Percentiles rank a stretch among this genome's conserved stretches.
phyloP scores from a whole-genome alignment of 169 alveolate species.

The Cryptosporidium canis region DNA sequence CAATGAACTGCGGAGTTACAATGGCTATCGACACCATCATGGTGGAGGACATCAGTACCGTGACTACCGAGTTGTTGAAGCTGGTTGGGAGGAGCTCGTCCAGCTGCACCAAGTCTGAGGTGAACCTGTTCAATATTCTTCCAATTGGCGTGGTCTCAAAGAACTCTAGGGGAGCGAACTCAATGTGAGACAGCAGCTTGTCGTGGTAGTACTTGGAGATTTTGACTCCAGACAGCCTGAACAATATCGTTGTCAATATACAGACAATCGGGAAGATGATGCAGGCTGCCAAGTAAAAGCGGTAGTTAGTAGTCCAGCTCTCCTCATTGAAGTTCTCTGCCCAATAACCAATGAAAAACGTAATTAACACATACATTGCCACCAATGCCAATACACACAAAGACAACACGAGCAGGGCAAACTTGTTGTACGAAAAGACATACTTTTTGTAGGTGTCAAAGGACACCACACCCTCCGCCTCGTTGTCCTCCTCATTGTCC shows the following conservation, averaged over 20 bases:
- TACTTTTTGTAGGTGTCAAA: slow-evolving; percentile 27
- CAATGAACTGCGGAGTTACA: slow-evolving; percentile 56
- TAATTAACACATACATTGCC: neutral
- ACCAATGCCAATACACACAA: neutral
- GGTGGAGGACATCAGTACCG: slow-evolving; percentile 19
- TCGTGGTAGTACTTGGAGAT: slow-evolving; percentile 27
- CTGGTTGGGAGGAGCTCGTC: slow-evolving; percentile 73
- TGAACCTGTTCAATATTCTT: slow-evolving; percentile 82
- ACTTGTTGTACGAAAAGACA: neutral
- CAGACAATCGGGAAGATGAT: slow-evolving; percentile 8
- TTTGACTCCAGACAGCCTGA: neutral
- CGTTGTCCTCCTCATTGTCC: neutral
- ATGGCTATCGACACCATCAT: slow-evolving; percentile 20
- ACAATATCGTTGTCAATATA: neutral
- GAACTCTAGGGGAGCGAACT: slow-evolving; percentile 78
- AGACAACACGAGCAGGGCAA: neutral
- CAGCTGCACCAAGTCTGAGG: slow-evolving; percentile 75
- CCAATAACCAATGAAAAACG: slow-evolving; percentile 43
- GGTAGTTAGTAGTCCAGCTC: neutral
- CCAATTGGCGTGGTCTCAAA: slow-evolving; percentile 86
- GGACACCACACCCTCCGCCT: slow-evolving; percentile 26
- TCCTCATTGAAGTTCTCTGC: slow-evolving; percentile 7
- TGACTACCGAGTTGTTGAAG: slow-evolving; percentile 36
- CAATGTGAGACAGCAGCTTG: slow-evolving; percentile 29
- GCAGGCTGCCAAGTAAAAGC: neutral